Evolutionary conservation across 163 green algal species (phyloP), one percentile per base, ranked within the genome.

Genomic region (Scenedesmus sp.): DNA sequence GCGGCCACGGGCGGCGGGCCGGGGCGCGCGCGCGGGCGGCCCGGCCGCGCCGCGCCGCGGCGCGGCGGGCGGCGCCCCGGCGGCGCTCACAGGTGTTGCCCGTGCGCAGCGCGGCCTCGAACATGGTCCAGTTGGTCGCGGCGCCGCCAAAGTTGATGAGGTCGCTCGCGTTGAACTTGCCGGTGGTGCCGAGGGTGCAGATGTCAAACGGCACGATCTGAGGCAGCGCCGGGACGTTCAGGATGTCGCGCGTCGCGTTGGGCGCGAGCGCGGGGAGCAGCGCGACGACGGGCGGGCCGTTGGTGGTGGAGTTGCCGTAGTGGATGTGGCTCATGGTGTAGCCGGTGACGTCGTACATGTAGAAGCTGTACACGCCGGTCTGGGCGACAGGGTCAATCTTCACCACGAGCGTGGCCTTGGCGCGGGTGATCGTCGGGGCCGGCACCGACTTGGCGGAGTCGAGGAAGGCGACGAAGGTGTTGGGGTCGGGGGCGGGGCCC

Each of bases 281-380:
- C 56, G 39, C 28, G 28, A 44, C 56, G 7, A 44, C 56, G 9
- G 9, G 56, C 1, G 28, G 56, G 10, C 56, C 56, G 26, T 24
- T 24, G 28, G 24, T n/a, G 6, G 3, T 17, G 2, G 28, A 28
- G 13, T 29, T 64, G 4, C 36, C 56, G 28, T 44, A 2, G 26
- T 64, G 56, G 24, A 64, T 64, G 56, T 64, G 56, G 56, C 56
- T 64, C 26, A 42, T 64, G 56, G 9, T 64, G 56, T 64, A 64
- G 2, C 14, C 9, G 10, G 22, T 42, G 56, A 44, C 54, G 56
- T 64, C n/a, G 11, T 64, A 33, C 9, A 64, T 64, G 4, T 17
- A 14, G 4, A 64, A 29, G 26, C 0, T 44, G 56, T 64, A 64
- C 1, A 1, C n/a, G 56, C 28, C 56, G 4, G 11, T 64, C 1